Evolutionary conservation across 192 early-diverging fungal genomes (phyloP).

Genomic region (Backusella tarrabulga): DNA sequence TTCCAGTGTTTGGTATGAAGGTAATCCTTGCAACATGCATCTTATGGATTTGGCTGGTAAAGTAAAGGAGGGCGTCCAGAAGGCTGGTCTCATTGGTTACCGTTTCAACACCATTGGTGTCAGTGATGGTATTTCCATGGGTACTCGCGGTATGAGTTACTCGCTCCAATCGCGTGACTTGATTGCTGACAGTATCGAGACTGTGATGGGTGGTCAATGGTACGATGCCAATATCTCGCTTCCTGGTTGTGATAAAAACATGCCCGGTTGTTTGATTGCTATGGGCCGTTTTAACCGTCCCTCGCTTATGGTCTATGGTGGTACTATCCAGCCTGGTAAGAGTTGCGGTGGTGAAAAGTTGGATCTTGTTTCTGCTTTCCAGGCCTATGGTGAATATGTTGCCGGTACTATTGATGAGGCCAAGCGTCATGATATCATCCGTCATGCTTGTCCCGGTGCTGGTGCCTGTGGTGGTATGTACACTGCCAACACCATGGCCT

Average conservation of each 20-base stretch:
- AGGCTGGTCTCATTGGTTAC: constrained; percentile 88
- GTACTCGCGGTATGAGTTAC: constrained; percentile 94
- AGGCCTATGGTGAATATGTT: constrained; percentile 92
- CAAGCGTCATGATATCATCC: constrained; percentile 73
- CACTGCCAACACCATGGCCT: constrained; percentile 69
- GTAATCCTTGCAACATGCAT: constrained; percentile 99
- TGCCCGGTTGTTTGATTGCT: constrained; percentile 97
- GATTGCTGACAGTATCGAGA: constrained; percentile 99
- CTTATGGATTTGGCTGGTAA: constrained; percentile 80
- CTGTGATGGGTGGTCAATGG: constrained; percentile 97
- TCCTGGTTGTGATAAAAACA: constrained; percentile 95
- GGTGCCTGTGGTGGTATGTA: constrained; percentile 95
- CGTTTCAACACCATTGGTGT: constrained; percentile 99
- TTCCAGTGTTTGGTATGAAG: constrained; percentile 97
- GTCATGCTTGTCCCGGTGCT: constrained; percentile 79
- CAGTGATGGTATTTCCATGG: constrained; percentile 97
- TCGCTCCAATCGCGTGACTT: constrained; percentile 97
- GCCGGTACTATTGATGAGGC: constrained; percentile 89
- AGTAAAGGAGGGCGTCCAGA: constrained; percentile 92
- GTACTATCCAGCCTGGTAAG: constrained; percentile 85
- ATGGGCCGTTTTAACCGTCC: constrained; percentile 96
- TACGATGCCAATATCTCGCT: constrained; percentile 99
- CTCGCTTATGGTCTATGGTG: constrained; percentile 97
- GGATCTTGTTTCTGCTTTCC: constrained; percentile 98
- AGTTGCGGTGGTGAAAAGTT: constrained; percentile 67